Evolutionary conservation across 305 asterid genomes (phyloP).

Genomic region (Fraxinus floribunda): DNA sequence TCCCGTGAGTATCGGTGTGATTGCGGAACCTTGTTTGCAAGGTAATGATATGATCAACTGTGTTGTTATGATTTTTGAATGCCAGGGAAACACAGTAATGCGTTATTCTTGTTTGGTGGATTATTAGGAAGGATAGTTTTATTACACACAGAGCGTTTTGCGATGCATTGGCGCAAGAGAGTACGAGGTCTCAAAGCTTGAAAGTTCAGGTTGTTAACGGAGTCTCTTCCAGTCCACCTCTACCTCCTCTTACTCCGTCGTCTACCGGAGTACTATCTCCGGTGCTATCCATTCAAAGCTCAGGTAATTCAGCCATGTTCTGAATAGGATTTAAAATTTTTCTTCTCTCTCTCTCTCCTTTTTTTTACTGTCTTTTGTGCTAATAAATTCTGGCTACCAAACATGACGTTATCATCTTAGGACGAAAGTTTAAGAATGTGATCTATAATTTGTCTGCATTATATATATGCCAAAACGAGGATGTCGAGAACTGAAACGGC

Average conservation of each 20-base stretch:
- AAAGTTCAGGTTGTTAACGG: slow-evolving; percentile 28
- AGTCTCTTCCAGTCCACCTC: slow-evolving; percentile 62
- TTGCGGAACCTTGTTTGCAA: slow-evolving; percentile 46
- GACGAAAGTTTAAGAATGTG: not conserved
- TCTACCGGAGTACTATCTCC: slow-evolving; percentile 75
- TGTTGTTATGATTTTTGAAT: not conserved
- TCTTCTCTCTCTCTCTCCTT: not conserved
- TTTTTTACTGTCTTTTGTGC: not conserved
- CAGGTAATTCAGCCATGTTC: slow-evolving; percentile 41
- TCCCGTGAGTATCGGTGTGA: slow-evolving; percentile 46
- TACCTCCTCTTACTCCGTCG: slow-evolving; percentile 83
- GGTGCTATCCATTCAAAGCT: slow-evolving; percentile 76
- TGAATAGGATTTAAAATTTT: not conserved
- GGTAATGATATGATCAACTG: slow-evolving; percentile 18
- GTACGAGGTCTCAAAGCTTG: slow-evolving; percentile 43
- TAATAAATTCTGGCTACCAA: not conserved
- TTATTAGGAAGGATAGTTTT: slow-evolving; percentile 77
- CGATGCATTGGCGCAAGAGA: slow-evolving; percentile 91
- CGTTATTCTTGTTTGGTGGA: not conserved
- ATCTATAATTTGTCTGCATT: slow-evolving; percentile 18
- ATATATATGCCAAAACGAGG: slow-evolving; percentile 8
- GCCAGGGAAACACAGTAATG: not conserved
- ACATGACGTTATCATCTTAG: not conserved
- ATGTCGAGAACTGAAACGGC: slow-evolving; percentile 1
- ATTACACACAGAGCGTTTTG: slow-evolving; percentile 91